phyloP scores from a whole-genome alignment of 106 monocot genomes.

The Hemerocallis citrina region DNA sequence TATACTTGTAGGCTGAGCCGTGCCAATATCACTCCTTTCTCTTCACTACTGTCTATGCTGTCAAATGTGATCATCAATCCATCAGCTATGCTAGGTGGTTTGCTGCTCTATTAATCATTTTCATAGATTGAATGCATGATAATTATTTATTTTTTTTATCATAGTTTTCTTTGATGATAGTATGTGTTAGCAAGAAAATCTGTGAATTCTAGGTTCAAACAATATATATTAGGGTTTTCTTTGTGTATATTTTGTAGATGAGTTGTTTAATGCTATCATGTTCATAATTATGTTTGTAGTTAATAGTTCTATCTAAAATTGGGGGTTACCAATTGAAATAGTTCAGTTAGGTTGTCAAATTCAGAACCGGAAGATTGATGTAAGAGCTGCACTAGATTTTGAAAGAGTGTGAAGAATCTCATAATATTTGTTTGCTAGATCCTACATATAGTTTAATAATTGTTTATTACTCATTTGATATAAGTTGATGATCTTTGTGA shows the following conservation, averaged over 20 bases:
- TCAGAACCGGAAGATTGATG: neutral
- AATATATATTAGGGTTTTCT: neutral
- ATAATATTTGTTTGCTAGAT: neutral
- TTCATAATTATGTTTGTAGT: neutral
- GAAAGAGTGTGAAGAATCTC: neutral
- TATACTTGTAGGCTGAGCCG: conserved; percentile 9
- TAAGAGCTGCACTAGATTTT: neutral
- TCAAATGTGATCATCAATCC: neutral
- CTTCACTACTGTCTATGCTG: conserved; percentile 7
- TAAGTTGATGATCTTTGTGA: neutral
- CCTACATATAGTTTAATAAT: neutral
- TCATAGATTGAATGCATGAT: neutral
- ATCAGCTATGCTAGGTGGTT: neutral
- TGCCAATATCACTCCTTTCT: conserved; percentile 23
- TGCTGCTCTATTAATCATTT: neutral
- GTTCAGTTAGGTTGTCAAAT: neutral
- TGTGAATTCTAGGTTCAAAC: no score
- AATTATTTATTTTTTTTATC: neutral
- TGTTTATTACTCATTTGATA: neutral
- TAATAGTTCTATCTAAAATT: neutral
- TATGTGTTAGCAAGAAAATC: no score
- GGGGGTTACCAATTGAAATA: neutral
- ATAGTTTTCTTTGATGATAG: neutral
- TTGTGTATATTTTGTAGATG: neutral
- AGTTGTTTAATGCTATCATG: neutral